Base-by-base conservation (phyloP, 805 yeast species). In the Schwanniomyces occidentalis region DNA sequence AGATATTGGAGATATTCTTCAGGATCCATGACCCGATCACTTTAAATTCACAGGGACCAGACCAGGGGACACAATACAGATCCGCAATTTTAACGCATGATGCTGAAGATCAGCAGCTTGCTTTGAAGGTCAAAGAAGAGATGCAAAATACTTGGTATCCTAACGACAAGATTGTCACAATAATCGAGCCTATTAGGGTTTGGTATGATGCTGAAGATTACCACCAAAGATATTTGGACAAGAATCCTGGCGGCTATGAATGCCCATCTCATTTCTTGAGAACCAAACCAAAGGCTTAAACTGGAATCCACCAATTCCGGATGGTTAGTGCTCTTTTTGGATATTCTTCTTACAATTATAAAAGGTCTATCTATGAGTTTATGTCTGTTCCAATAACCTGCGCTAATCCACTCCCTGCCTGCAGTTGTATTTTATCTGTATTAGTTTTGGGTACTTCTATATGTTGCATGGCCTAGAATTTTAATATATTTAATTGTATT, bases 191-290 rank as follows among this genome's bases (percentile, higher is more conserved):
- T 6, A 72, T 88, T 28, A 56, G 67, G 32, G 70, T 69, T 40
- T 93, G 86, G 72, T 83, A 81, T 68, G 96, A 90, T 54, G 98
- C 97, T n/a, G 99, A 91, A 61, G 90, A 81, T 23, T 91, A 90
- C 58, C 99, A 91, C 58, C 98, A 91, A 57, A 53, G 73, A 42
- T 91, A 93, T 57, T 69, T 91, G 49, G 72, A 73, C 37, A 80
- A 78, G 51, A 88, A 91, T 56, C 95, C 96, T 2, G 61, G 65
- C 4, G 97, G 97, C 4, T 88, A 90, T 58, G 86, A 85, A 40
- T 91, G 98, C 57, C 91, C 96, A 14, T 80, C 91, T 4, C 98
- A 91, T 54, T 89, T 74, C 48, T 56, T 86, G 35, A 80, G 98
- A 63, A 73, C 79, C 4, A 56, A 61, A 45, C 83, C 85, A 27